A percentile compares a stretch with the other conserved stretches of the same genome.
phyloP scores from a whole-genome alignment of 768 basidiomycete species.

The Podaxis mareebaensis region DNA sequence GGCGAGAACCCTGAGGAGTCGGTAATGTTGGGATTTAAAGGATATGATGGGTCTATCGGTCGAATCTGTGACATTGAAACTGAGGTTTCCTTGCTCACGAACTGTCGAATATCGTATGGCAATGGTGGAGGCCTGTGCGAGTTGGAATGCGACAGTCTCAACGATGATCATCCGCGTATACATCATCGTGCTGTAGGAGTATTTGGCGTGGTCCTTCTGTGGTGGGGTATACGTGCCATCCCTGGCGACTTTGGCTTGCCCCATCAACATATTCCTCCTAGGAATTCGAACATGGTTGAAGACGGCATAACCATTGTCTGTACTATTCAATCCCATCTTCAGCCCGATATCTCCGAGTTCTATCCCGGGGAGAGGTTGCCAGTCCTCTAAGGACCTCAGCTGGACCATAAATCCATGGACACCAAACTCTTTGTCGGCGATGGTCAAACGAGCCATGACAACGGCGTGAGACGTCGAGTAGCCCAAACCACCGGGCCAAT shows the following conservation, averaged over 20 bases:
- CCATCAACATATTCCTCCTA: constrained; percentile 25
- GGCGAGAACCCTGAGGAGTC: constrained; percentile 22
- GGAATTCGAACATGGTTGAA: constrained; percentile 27
- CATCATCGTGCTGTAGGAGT: constrained; percentile 26
- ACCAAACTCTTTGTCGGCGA: constrained; percentile 21
- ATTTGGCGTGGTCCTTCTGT: constrained; percentile 15
- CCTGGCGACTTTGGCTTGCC: constrained; percentile 20
- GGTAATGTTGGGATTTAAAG: constrained; percentile 26
- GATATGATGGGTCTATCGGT: constrained; percentile 21
- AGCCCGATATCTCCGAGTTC: constrained; percentile 29
- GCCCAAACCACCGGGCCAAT: constrained; percentile 28
- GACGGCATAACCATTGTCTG: constrained; percentile 27
- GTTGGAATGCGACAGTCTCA: constrained; percentile 22
- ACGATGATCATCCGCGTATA: constrained; percentile 20
- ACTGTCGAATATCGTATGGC: constrained; percentile 28
- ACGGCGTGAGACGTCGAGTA: constrained; percentile 27
- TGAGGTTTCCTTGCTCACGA: constrained; percentile 27
- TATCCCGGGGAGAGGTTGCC: constrained; percentile 23
- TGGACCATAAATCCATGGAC: constrained; percentile 29
- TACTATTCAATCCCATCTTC: constrained; percentile 24
- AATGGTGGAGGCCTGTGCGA: constrained; percentile 26
- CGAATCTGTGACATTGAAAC: constrained; percentile 16
- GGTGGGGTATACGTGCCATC: constrained; percentile 23
- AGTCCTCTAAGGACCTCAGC: constrained; percentile 25
- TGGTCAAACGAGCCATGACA: constrained; percentile 26